Conservation (phyloP, 2,329 filamentous ascomycete genomes). For the Boeremia lycopersici region DNA sequence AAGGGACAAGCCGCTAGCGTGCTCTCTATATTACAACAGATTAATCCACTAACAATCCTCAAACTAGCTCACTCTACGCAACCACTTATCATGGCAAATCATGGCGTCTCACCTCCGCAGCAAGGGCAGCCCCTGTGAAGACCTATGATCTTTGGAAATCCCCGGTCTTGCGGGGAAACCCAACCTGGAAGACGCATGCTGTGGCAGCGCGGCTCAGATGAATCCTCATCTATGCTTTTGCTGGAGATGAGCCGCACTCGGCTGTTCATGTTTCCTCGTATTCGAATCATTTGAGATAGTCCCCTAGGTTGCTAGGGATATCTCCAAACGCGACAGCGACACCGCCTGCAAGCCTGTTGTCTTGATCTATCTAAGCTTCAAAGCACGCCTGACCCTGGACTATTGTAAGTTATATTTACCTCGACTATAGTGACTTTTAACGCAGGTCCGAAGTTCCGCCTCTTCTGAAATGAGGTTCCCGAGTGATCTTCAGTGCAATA, state of each 20-base stretch:
- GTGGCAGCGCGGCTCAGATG: slow-evolving; percentile 2
- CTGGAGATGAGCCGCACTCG: not conserved
- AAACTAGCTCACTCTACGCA: slow-evolving; percentile 17
- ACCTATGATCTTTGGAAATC: not conserved
- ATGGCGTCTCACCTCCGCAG: not conserved
- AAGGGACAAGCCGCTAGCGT: slow-evolving; percentile 9
- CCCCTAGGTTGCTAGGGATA: not conserved
- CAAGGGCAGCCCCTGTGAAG: not conserved
- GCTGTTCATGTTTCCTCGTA: not conserved
- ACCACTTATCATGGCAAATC: slow-evolving; percentile 19
- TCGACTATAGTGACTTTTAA: not conserved
- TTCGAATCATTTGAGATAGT: not conserved
- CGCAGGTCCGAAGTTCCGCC: slow-evolving; percentile 21
- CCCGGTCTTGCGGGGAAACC: slow-evolving; percentile 3
- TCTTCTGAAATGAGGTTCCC: slow-evolving; percentile 24
- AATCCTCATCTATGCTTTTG: not conserved
- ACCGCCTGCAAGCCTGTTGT: not conserved
- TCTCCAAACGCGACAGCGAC: not conserved
- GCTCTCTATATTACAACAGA: slow-evolving; percentile 14
- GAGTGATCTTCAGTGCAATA: slow-evolving; percentile 19
- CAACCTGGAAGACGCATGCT: not conserved
- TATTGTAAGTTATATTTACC: not conserved
- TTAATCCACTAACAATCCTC: slow-evolving; percentile 24
- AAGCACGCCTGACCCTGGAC: not conserved
- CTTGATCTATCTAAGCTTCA: not conserved